These are phyloP conservation scores for Cyclotella choctawhatcheeana DNA, from an alignment of 108 stramenopile species.

Conservation along the genomic window DNA sequence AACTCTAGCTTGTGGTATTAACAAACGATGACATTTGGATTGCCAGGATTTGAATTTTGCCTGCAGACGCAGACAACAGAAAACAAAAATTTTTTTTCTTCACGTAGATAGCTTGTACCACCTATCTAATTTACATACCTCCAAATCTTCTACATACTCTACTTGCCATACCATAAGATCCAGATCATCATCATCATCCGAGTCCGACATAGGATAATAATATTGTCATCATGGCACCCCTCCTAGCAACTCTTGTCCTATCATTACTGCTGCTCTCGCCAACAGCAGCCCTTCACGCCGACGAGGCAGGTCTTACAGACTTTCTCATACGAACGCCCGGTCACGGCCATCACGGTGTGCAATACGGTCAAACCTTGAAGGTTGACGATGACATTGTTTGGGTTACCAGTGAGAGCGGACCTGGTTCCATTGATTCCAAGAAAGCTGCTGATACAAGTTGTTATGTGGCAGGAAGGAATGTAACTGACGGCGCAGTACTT, in stretches of 20 bases:
- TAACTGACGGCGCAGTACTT: slow-evolving; percentile 49
- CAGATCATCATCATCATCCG: background rate
- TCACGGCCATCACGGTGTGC: slow-evolving; percentile 59
- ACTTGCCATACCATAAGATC: background rate
- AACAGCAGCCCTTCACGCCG: slow-evolving; percentile 42
- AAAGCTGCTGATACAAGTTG: slow-evolving; percentile 33
- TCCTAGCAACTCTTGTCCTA: background rate
- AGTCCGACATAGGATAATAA: too few species aligned
- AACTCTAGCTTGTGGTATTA: slow-evolving; percentile 4
- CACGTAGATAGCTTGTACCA: background rate
- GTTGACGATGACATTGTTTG: slow-evolving; percentile 12
- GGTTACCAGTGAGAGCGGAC: slow-evolving; percentile 33
- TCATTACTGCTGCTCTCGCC: slow-evolving; percentile 3
- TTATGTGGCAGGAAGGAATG: slow-evolving; percentile 57
- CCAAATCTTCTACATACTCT: background rate
- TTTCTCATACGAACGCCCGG: slow-evolving; percentile 76
- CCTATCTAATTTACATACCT: background rate
- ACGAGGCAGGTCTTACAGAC: slow-evolving; percentile 81
- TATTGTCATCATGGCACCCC: background rate
- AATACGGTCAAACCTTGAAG: slow-evolving; percentile 12
- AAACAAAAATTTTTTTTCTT: background rate
- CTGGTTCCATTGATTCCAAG: slow-evolving; percentile 5
- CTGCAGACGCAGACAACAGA: too few species aligned
- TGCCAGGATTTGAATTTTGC: too few species aligned
- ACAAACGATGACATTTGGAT: background rate